Conservation (phyloP, 2,329 filamentous ascomycete genomes). For the Xylaria sp. region DNA sequence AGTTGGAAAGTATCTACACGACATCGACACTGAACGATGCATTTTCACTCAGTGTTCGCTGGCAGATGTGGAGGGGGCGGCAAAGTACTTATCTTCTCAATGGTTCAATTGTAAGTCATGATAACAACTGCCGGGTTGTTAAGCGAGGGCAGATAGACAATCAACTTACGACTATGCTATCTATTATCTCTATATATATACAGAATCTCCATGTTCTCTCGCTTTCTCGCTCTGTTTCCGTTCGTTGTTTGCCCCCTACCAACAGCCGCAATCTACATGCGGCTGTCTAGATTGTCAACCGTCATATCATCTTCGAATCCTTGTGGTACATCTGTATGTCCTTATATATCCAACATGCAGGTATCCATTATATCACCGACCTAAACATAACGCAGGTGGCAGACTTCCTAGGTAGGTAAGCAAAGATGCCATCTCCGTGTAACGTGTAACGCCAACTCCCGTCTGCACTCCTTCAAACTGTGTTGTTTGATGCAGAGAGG, state of each 20-base stretch:
- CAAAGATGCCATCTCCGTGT: constrained; percentile 27
- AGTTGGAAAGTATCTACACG: constrained; percentile 10
- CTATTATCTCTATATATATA: neutral
- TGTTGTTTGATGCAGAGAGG: neutral
- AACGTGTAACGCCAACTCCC: constrained; percentile 18
- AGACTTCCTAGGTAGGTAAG: constrained; percentile 7
- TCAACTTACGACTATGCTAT: neutral
- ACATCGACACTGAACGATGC: neutral
- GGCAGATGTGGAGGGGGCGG: neutral
- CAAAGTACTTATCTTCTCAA: neutral
- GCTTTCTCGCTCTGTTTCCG: neutral
- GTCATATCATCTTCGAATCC: constrained; percentile 20
- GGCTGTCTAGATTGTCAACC: neutral
- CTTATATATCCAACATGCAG: constrained; percentile 23
- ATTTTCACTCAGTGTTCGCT: neutral
- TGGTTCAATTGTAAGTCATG: neutral
- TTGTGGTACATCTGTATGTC: neutral
- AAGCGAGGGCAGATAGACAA: constrained; percentile 7
- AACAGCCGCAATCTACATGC: constrained; percentile 27
- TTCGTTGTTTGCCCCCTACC: constrained; percentile 2
- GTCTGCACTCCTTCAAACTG: constrained; percentile 18
- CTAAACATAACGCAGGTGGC: constrained; percentile 4
- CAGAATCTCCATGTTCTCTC: neutral
- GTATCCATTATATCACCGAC: constrained; percentile 17
- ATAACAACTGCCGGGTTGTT: neutral